A percentile compares a stretch with the other conserved stretches of the same genome.
Evolutionary conservation across 371 early-diverging fungal species (phyloP).

Genomic region (Coemansia sp.): DNA sequence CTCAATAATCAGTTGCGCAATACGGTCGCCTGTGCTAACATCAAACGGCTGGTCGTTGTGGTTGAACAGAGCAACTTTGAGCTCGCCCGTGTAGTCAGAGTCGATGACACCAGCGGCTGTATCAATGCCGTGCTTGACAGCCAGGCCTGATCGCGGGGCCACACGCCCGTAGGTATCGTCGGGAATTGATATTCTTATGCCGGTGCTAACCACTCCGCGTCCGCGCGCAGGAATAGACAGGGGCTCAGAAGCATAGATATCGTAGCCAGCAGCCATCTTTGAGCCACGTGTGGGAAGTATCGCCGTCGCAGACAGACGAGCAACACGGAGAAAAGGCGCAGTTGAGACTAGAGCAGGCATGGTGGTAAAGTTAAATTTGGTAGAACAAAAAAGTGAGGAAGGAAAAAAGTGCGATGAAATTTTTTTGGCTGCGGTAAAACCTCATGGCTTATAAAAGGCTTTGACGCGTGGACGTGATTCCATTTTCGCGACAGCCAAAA

Average conservation of each 20-base stretch:
- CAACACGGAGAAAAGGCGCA: conserved; percentile 50
- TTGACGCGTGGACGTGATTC: background rate
- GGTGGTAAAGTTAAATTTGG: background rate
- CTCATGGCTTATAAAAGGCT: background rate
- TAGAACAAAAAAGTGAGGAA: background rate
- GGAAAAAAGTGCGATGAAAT: background rate
- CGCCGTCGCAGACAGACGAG: conserved; percentile 59
- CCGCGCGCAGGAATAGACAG: conserved; percentile 29
- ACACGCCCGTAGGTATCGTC: conserved; percentile 82
- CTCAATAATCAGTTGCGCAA: conserved; percentile 96
- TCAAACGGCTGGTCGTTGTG: conserved; percentile 75
- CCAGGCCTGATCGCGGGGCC: conserved; percentile 91
- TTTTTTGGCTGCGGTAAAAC: background rate
- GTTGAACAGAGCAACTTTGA: conserved; percentile 91
- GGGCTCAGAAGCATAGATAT: conserved; percentile 76
- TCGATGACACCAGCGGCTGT: conserved; percentile 97
- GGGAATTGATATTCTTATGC: conserved; percentile 43
- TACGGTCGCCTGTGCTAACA: conserved; percentile 87
- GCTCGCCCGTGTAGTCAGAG: conserved; percentile 84
- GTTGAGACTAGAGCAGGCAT: conserved; percentile 4
- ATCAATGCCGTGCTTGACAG: conserved; percentile 90
- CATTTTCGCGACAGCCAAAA: background rate
- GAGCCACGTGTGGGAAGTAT: conserved; percentile 80
- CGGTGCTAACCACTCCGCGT: conserved; percentile 46
- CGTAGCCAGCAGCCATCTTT: conserved; percentile 89